Evolutionary conservation across 352 stramenopile species (phyloP).

Genomic region (Phytophthora pinifolia): DNA sequence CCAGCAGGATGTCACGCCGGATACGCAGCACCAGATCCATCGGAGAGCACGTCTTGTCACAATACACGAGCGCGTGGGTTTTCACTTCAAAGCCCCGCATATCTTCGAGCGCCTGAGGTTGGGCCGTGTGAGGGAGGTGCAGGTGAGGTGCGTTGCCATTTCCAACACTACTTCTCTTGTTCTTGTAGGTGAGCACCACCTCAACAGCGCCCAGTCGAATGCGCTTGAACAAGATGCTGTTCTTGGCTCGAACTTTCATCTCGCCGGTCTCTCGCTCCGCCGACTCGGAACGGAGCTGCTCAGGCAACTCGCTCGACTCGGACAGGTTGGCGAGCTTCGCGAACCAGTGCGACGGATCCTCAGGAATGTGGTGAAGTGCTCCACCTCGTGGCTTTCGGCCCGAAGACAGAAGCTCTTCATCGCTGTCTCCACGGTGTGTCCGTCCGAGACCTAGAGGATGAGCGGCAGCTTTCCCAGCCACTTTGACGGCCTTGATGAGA

Average conservation of each 20-base stretch:
- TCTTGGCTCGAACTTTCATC: conserved; percentile 46
- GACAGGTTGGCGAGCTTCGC: conserved; percentile 27
- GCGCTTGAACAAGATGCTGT: conserved; percentile 76
- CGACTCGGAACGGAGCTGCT: conserved; percentile 11
- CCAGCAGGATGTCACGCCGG: conserved; percentile 75
- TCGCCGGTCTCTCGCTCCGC: conserved; percentile 34
- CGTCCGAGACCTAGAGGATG: conserved; percentile 51
- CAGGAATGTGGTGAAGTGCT: conserved; percentile 35
- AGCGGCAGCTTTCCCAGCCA: conserved; percentile 59
- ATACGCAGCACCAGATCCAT: conserved; percentile 72
- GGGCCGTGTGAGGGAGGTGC: conserved; percentile 13
- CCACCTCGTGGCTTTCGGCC: conserved; percentile 14
- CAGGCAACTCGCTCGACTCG: conserved; percentile 28
- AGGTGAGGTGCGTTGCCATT: conserved; percentile 15
- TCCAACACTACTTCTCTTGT: conserved; percentile 49
- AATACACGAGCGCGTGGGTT: conserved; percentile 84
- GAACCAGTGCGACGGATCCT: conserved; percentile 49
- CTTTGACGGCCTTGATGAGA: conserved; percentile 60
- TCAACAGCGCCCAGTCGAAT: conserved; percentile 79
- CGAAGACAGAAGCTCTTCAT: conserved; percentile 19
- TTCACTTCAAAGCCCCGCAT: conserved; percentile 87
- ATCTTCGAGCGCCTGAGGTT: conserved; percentile 70
- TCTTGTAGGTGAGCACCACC: conserved; percentile 81
- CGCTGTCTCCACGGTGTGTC: conserved; percentile 25
- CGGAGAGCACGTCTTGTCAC: conserved; percentile 84